Evolutionary conservation across 1,284 basidiomycete genomes (phyloP), one percentile per base, ranked within the genome.

Genomic region (Trichosporon faecale): DNA sequence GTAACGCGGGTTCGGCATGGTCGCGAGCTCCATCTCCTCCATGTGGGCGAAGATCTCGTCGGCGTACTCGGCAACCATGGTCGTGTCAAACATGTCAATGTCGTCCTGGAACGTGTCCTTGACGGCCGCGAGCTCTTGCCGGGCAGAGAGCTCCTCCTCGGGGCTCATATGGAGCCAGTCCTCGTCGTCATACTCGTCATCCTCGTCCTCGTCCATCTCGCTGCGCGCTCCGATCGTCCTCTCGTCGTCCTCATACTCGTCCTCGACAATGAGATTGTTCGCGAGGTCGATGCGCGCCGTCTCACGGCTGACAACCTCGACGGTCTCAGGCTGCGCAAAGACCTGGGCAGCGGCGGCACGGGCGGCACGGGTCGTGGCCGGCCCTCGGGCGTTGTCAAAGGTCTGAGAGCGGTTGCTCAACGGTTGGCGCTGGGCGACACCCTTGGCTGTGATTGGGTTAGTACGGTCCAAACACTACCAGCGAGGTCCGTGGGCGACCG

Each of bases 41-140:
- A 99, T 99, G 85, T 99, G 98, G 72, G 88, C 87, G 79, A 99
- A 99, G 80, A 99, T 99, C 72, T 99, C 96, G 33, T 95, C 93
- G 29, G 95, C 89, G 80, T 99, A 99, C 83, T 99, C 97, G 63
- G 95, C 94, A 25, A 97, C 95, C 96, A 99, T 98, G 11, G 93
- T 94, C 29, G 91, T 91, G 84, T 99, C 97, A 76, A 89, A 90
- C 79, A 91, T 87, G 79, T 98, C 95, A 27, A 91, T 86, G 68
- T 92, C 90, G 72, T 94, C 92, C 60, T 90, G 86, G 77, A 83
- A 86, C 69, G 73, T 80, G 73, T 71, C 74, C 71, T 78, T 77
- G 63, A 86, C 77, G 64, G 78, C 73, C 27, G 77, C 74, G 35
- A 86, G 73, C 68, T 83, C 73, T 35, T 76, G 72, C 46, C 78